Evolutionary conservation across 2,329 filamentous ascomycete species (phyloP).

Genomic region (Truncatella angustata): DNA sequence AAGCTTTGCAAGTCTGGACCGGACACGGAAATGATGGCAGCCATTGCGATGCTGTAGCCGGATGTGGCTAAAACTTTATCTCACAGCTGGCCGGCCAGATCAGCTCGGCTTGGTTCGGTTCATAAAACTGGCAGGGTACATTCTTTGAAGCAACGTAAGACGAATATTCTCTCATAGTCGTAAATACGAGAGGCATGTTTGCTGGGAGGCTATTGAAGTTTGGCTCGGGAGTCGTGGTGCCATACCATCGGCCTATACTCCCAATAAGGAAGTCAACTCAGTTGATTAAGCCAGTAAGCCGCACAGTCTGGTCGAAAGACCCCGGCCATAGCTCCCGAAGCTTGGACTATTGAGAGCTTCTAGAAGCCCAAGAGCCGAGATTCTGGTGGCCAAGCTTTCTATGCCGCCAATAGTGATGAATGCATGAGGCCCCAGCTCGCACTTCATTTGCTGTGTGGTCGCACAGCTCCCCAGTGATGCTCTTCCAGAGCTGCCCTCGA

Average conservation of each 20-base stretch:
- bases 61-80: not conserved
- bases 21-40: not conserved
- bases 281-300: not conserved
- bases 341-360: conserved; percentile 6
- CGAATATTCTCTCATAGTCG: too few relatives aligned
- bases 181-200: too few relatives aligned
- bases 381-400: not conserved
- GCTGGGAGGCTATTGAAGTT: not conserved
- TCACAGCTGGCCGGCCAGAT: not conserved
- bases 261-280: conserved; percentile 1
- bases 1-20: too few relatives aligned
- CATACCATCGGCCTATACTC: not conserved
- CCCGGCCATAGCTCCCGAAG: not conserved
- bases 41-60: too few relatives aligned
- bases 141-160: too few relatives aligned
- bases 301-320: not conserved
- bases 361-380: conserved; percentile 7
- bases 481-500: too few relatives aligned
- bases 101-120: not conserved
- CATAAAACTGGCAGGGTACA: not conserved
- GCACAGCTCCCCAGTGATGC: too few relatives aligned
- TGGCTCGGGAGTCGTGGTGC: not conserved
- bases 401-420: not conserved
- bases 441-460: too few relatives aligned
- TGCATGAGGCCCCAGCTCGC: not conserved